Base-by-base conservation (phyloP, 805 yeast genomes). In the Yarrowia deformans region DNA sequence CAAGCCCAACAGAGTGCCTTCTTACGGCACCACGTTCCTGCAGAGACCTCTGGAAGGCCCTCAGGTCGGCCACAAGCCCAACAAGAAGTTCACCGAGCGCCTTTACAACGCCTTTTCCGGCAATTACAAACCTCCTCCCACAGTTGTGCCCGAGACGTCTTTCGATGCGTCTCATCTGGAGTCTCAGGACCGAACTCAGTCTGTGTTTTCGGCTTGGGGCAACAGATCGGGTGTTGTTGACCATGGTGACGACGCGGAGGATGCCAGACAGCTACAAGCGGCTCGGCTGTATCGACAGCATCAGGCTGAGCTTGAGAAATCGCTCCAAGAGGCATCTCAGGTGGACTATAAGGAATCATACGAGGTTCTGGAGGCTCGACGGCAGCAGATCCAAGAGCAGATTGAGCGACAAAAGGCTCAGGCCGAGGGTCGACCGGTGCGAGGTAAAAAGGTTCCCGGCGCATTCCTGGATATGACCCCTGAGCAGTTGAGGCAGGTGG, bases 91-190 rank as follows among this genome's bases (percentile, higher is more conserved):
- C 52, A 60, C 66, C 32, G 66, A 43, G 32, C 40, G 66, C 5
- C 66, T 60, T 1, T 60, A 60, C 42, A 60, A 60, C 52, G 66
- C 66, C 18, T 60, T 60, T 34, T 60, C 66, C 6, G 70, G 70
- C 18, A 61, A 34, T 35, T 69, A 69, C 52, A 61, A 50, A 29
- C 70, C 70, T 12, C 70, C 70, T 0, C 60, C 69, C 8, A 69
- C 70, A 6, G 70, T 69, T 12, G 54, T 69, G 23, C 69, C 60
- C 29, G 52, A 63, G 16, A 48, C 39, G 8, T 63, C 68, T 18
- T 60, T 60, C 7, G 66, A 60, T 8, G 66, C 66, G 18, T 37
- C 55, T 32, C 45, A 46, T 32, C 37, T 63, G 9, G 56, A 48
- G 37, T n/a, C 48, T 12, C 56, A 63, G 35, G 56, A 63, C n/a